phyloP scores from a whole-genome alignment of 345 rosid genomes.

The Tarenaya hassleriana region DNA sequence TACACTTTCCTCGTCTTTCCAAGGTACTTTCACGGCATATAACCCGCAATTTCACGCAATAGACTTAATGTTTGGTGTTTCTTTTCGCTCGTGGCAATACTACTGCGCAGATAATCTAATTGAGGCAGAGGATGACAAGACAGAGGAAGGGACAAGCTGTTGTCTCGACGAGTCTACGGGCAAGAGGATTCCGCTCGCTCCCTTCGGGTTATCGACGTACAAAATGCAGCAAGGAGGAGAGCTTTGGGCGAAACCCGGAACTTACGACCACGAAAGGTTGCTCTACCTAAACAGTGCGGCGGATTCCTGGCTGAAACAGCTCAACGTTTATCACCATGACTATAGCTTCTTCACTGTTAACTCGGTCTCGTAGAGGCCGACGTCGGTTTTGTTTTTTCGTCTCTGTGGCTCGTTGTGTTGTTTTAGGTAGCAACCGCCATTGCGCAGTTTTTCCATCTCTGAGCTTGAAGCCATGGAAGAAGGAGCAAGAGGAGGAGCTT shows the following conservation, averaged over 20 bases:
- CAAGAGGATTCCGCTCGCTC: constrained; percentile 36
- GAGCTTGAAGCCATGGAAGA: too few species aligned
- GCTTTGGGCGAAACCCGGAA: constrained; percentile 47
- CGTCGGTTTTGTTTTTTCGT: too few species aligned
- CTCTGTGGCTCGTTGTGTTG: too few species aligned
- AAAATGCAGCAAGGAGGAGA: constrained; percentile 72
- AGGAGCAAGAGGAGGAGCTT: too few species aligned
- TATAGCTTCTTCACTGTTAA: constrained; percentile 38
- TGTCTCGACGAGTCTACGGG: constrained; percentile 13
- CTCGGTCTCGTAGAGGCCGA: constrained; percentile 26
- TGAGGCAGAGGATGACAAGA: constrained; percentile 16
- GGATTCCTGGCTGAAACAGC: constrained; percentile 82
- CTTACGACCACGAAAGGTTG: constrained; percentile 36
- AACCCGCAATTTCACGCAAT: too few species aligned
- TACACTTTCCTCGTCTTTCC: constrained; percentile 66
- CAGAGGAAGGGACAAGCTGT: constrained; percentile 29
- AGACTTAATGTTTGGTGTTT: constrained; percentile 4
- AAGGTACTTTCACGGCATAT: constrained; percentile 31
- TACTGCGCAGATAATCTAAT: constrained; percentile 31
- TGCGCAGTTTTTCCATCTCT: too few species aligned
- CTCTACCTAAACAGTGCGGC: constrained; percentile 47
- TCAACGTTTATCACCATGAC: constrained; percentile 60
- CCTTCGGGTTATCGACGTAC: constrained; percentile 61
- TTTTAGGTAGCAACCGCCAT: too few species aligned
- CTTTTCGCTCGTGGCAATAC: constrained; percentile 14